These are phyloP conservation scores for Candida easanensis DNA, from an alignment of 805 yeast species.

Conservation along the genomic window DNA sequence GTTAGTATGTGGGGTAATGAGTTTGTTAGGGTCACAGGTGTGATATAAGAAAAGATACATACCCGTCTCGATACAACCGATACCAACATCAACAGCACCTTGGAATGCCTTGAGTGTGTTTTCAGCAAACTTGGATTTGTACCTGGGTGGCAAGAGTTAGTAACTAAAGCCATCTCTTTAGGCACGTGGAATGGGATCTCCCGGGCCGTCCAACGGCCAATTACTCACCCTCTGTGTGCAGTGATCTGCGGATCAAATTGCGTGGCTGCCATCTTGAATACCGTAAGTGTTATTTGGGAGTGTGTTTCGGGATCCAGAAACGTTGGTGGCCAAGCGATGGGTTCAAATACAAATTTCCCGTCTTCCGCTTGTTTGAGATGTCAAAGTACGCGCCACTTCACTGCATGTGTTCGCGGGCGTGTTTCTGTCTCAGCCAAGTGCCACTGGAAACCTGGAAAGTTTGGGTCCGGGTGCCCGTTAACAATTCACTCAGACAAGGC, in stretches of 20 bases:
- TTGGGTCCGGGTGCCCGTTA: no score
- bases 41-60: constrained; percentile 10
- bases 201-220: background rate
- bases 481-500: no score
- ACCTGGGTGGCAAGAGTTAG: constrained; percentile 19
- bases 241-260: constrained; percentile 8
- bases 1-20: background rate
- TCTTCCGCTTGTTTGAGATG: no score
- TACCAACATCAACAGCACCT: constrained; percentile 44
- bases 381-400: no score
- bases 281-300: no score
- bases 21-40: background rate
- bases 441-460: no score
- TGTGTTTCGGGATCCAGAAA: no score
- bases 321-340: no score
- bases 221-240: constrained; percentile 19
- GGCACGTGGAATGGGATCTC: background rate
- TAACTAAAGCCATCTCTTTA: background rate
- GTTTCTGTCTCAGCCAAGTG: no score
- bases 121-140: constrained; percentile 40
- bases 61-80: constrained; percentile 43
- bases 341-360: no score
- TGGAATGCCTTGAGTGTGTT: constrained; percentile 45
- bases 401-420: no score
- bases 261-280: background rate